Base-by-base conservation (phyloP, 73 alveolate genomes). In the Tetrahymena borealis region DNA sequence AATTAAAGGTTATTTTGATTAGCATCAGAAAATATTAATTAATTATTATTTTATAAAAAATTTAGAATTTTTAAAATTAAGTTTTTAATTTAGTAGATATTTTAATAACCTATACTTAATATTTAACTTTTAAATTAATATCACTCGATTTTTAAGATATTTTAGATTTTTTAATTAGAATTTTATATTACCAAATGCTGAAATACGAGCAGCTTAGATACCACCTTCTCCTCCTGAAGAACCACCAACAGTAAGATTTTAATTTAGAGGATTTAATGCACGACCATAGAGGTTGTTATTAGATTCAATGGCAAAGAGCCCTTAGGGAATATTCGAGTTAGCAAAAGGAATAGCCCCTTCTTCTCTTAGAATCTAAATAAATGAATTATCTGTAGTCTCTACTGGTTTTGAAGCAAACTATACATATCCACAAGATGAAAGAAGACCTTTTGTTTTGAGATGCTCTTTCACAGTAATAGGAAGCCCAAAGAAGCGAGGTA, bases 191-290 rank as follows among this genome's bases (percentile, higher is more conserved):
- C 96, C 96, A 15, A 96, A 37, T 40, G 98, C 97, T 33, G 96
- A 91, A 40, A 95, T 90, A 78, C 93, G 91, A 24, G 96, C 43
- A 6, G 94, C 95, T 8, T 94, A 78, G 1, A 94, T 91, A 15
- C 96, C 96, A 35, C 95, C 98, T 43, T 96, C 98, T 32, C 98
- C 98, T 33, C 98, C 98, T 20, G 96, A 90, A 42, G 95, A 43
- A 6, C 98, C 98, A 28, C 98, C 98, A 32, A 95, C 90, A 42
- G 96, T 90, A 24, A 41, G 91, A 10, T 94, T 37, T 90, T 97
- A 96, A 60, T 60, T 60, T 9, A 60, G 28, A 28, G 85, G 85
- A 79, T 96, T 96, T 43, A 32, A 33, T 15, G 96, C 90, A 4
- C 32, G 31, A 20, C 97, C 97, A 91, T 93, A 96, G 24, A 95